These are phyloP conservation scores for Suillus hirtellus DNA, from an alignment of 768 basidiomycete genomes.

Conservation along the genomic window DNA sequence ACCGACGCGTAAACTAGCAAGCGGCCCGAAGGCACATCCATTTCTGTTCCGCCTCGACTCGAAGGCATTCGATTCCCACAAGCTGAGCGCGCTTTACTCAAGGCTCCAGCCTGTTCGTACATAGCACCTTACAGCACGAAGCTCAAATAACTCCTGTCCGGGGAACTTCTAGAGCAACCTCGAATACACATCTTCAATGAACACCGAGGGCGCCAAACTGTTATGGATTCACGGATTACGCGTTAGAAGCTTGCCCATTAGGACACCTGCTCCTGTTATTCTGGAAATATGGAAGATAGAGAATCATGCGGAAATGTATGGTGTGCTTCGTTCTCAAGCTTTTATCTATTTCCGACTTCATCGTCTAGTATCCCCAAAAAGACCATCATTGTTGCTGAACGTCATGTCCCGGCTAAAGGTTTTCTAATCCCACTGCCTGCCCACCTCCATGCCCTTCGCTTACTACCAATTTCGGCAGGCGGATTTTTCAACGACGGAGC, in stretches of 20 bases:
- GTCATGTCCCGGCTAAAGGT: neutral
- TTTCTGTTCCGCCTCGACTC: neutral
- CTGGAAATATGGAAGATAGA: neutral
- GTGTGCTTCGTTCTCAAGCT: neutral
- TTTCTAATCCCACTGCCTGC: neutral
- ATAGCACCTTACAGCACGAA: constrained; percentile 1
- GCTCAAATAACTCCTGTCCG: neutral
- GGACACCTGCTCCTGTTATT: neutral
- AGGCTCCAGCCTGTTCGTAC: neutral
- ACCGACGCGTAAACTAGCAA: neutral
- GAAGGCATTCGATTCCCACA: neutral
- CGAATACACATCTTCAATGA: neutral
- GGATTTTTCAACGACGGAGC: neutral
- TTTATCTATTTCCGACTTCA: neutral
- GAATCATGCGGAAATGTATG: neutral
- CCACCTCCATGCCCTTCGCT: neutral
- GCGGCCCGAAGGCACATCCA: neutral
- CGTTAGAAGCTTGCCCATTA: neutral
- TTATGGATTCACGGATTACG: neutral
- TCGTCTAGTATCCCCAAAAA: constrained; percentile 1
- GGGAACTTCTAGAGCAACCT: neutral
- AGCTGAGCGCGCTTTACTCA: neutral
- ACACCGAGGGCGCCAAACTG: neutral
- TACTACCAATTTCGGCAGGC: neutral
- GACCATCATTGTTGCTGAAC: neutral